Base-by-base conservation (phyloP, 805 yeast genomes). In the Diddensiella santjacobensis region DNA sequence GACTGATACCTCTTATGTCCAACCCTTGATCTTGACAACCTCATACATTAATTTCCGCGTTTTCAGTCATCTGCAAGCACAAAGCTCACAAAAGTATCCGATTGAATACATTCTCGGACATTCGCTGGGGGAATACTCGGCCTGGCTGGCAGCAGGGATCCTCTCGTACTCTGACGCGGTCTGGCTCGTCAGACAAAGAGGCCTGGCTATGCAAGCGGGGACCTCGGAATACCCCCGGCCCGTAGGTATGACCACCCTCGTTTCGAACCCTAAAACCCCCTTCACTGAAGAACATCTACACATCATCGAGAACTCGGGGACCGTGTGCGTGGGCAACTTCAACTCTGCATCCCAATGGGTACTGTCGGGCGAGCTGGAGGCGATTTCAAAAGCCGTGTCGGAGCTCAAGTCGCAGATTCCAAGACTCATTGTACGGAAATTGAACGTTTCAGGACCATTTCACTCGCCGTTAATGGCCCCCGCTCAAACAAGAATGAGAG, bases 51-150 rank as follows among this genome's bases (percentile, higher is more conserved):
- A 67, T 6, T 56, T 55, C 49, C 55, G 61, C 38, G 42, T 70
- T 1, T 33, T 67, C 17, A 55, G 58, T 4, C 44, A 55, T 45
- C n/a, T 44, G 29, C 44, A 18, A 49, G 47, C 4, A 48, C 48
- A 37, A 60, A 52, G 6, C 17, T 61, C 3, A 55, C 60, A 45
- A 49, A 37, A 42, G 3, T 22, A 20, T 13, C 48, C 54, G 3
- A 29, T 41, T 26, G 30, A 36, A 17, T 67, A 54, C 49, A 53
- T 68, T 3, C 44, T 72, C 52, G 81, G 81, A 40, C 81, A 77
- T 55, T 75, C 80, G 1, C 61, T 77, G 23, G 81, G 81, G 3
- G 79, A 77, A 57, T 75, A 71, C 56, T 64, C 78, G 2, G 77
- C 79, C 0, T 60, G 68, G 41, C 55, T 66, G 2, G 61, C 70